Conservation (phyloP, 2,329 filamentous ascomycete species). For the Metarhizium humberi region DNA sequence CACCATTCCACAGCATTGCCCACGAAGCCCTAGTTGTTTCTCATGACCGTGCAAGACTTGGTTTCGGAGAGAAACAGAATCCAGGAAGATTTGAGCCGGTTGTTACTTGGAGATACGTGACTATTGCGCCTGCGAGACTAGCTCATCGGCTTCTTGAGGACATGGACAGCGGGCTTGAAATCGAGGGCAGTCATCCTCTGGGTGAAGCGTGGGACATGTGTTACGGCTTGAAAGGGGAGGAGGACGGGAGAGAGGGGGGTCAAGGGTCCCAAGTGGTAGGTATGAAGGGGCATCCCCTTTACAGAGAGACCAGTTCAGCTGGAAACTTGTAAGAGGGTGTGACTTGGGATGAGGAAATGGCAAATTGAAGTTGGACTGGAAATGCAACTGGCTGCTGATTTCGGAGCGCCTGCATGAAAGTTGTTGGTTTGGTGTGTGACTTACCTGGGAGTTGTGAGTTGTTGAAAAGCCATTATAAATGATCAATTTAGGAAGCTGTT, state of each 20-base stretch:
- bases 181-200: constrained; percentile 58
- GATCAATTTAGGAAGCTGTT: neutral
- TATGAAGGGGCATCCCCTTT: constrained; percentile 12
- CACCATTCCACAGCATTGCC: constrained; percentile 58
- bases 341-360: neutral
- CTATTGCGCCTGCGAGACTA: constrained; percentile 56
- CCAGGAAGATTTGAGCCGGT: constrained; percentile 34
- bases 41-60: constrained; percentile 48
- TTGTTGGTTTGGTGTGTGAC: too few relatives aligned
- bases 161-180: constrained; percentile 43
- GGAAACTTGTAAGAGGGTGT: constrained; percentile 1
- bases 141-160: constrained; percentile 54
- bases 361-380: neutral
- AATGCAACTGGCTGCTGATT: too few relatives aligned
- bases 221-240: neutral
- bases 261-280: constrained; percentile 6
- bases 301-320: constrained; percentile 8
- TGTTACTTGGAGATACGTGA: constrained; percentile 50
- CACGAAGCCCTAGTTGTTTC: constrained; percentile 58
- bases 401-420: too few relatives aligned
- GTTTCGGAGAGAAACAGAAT: constrained; percentile 53
- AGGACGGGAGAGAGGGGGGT: constrained; percentile 2
- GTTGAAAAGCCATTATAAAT: neutral
- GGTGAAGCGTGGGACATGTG: constrained; percentile 56
- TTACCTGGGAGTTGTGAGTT: neutral